These are phyloP conservation scores for Kuraishia hungarica DNA, from an alignment of 805 yeast species.

Conservation along the genomic window DNA sequence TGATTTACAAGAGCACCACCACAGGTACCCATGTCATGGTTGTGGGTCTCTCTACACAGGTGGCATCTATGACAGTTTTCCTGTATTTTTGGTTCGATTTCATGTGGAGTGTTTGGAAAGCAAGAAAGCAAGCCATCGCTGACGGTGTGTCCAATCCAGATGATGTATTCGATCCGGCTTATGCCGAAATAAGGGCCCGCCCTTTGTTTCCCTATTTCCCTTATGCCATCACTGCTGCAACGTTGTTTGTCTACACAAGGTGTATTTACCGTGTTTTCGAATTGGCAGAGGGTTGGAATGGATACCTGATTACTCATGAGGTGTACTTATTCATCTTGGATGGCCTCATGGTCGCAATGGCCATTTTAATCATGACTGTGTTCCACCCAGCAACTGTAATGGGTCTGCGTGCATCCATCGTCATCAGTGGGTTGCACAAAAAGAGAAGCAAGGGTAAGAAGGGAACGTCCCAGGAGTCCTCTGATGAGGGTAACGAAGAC, in stretches of 20 bases:
- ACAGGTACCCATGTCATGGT: slow-evolving; percentile 64
- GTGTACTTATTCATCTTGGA: slow-evolving; percentile 51
- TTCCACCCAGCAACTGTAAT: slow-evolving; percentile 61
- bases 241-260: slow-evolving; percentile 50
- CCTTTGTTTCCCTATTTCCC: slow-evolving; percentile 34
- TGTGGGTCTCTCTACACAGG: slow-evolving; percentile 75
- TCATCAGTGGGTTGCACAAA: background rate
- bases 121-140: slow-evolving; percentile 17
- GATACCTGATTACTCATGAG: slow-evolving; percentile 55
- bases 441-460: background rate
- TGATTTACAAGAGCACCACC: slow-evolving; percentile 19
- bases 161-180: slow-evolving; percentile 26
- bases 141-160: slow-evolving; percentile 10
- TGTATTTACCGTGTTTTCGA: slow-evolving; percentile 71
- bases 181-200: slow-evolving; percentile 24
- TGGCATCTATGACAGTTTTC: slow-evolving; percentile 57
- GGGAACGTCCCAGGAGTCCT: background rate
- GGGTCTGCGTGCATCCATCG: slow-evolving; percentile 11
- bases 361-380: slow-evolving; percentile 36
- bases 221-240: slow-evolving; percentile 34
- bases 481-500: background rate
- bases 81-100: slow-evolving; percentile 40
- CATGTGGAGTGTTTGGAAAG: slow-evolving; percentile 27
- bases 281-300: slow-evolving; percentile 64
- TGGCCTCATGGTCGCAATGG: slow-evolving; percentile 50